phyloP scores from a whole-genome alignment of 306 rosid species.

The Cucurbita argyrosperma region DNA sequence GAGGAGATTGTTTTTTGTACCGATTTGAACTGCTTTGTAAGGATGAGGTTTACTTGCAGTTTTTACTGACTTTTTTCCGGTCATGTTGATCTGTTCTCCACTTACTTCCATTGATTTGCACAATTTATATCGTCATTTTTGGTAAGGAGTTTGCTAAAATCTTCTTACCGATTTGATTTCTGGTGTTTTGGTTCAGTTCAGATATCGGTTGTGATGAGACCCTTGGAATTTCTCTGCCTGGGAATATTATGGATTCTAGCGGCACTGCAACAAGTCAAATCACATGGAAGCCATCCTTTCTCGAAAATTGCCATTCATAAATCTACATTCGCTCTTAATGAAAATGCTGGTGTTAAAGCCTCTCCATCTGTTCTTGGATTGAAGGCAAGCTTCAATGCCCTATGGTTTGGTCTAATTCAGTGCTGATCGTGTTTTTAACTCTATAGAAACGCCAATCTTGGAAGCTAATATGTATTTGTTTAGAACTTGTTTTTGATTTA shows the following conservation, averaged over 20 bases:
- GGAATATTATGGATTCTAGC: slow-evolving; percentile 24
- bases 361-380: slow-evolving; percentile 46
- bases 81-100: not conserved
- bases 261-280: slow-evolving; percentile 19
- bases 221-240: slow-evolving; percentile 19
- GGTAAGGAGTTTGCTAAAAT: not conserved
- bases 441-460: not conserved
- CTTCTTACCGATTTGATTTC: not conserved
- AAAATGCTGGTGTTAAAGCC: slow-evolving; percentile 39
- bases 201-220: slow-evolving; percentile 26
- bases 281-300: slow-evolving; percentile 63
- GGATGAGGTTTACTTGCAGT: not conserved
- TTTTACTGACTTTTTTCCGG: not conserved
- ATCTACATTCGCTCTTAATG: slow-evolving; percentile 34
- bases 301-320: slow-evolving; percentile 43
- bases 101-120: not conserved
- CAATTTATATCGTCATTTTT: not conserved
- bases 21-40: not conserved
- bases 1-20: not conserved
- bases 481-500: not conserved
- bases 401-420: not conserved
- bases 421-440: not conserved
- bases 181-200: slow-evolving; percentile 1
- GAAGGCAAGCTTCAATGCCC: slow-evolving; percentile 26
- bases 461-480: not conserved